These are phyloP conservation scores for Saraca asoca DNA, from an alignment of 331 rosid species.

Conservation along the genomic window DNA sequence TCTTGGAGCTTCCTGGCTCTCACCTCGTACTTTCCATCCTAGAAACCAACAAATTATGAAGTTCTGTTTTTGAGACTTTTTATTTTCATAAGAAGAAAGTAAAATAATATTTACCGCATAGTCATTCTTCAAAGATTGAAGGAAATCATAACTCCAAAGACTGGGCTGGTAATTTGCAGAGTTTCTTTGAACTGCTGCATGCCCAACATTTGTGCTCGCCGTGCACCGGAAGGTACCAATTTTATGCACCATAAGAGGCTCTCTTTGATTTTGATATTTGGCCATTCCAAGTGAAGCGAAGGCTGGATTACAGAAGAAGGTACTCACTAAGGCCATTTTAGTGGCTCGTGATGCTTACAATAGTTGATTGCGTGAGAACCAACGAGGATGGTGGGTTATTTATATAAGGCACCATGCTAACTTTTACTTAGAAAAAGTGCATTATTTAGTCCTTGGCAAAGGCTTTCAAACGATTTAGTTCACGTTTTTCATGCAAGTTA, in stretches of 20 bases:
- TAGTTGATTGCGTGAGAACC: no score
- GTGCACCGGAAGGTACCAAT: background rate
- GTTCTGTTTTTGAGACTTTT: no score
- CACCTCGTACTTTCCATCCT: background rate
- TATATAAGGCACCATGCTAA: no score
- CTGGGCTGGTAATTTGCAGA: slow-evolving; percentile 18
- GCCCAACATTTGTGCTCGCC: background rate
- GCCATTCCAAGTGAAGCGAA: background rate
- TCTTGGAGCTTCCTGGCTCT: slow-evolving; percentile 18
- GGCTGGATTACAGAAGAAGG: background rate
- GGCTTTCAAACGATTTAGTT: no score
- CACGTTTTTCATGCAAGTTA: no score
- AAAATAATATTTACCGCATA: background rate
- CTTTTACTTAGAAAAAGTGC: no score
- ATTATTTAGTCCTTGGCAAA: no score
- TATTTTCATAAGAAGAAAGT: background rate
- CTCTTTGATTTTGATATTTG: background rate
- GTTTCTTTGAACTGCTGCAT: background rate
- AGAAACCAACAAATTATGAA: background rate
- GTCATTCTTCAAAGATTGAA: slow-evolving; percentile 20
- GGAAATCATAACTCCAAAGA: slow-evolving; percentile 26
- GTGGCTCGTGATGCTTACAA: background rate
- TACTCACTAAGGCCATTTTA: background rate
- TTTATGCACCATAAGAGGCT: background rate
- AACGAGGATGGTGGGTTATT: no score